Evolutionary conservation across 768 basidiomycete species (phyloP).

Genomic region (Collybiopsis luxurians): DNA sequence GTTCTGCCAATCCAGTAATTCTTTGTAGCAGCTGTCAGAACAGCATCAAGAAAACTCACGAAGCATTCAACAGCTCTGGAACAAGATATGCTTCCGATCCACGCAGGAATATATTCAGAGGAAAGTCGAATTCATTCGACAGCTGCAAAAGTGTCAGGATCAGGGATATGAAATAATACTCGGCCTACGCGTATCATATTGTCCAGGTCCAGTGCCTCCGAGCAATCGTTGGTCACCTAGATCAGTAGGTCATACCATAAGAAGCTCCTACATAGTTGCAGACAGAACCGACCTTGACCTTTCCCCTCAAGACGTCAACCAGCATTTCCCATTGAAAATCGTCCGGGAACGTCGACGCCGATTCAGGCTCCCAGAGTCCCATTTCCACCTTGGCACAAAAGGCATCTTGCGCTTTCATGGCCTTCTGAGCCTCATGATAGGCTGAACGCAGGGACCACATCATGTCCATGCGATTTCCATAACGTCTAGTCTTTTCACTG

Average conservation of each 20-base stretch:
- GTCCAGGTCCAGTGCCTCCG: constrained; percentile 68
- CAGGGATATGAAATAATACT: background rate
- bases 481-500: constrained; percentile 43
- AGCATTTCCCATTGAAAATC: constrained; percentile 72
- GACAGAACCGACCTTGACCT: constrained; percentile 62
- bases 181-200: constrained; percentile 60
- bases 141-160: constrained; percentile 41
- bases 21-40: background rate
- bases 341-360: constrained; percentile 57
- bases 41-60: constrained; percentile 37
- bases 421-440: constrained; percentile 68
- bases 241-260: background rate
- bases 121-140: constrained; percentile 88
- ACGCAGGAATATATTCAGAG: constrained; percentile 79
- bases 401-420: constrained; percentile 67
- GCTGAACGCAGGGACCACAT: constrained; percentile 80
- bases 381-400: constrained; percentile 65
- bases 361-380: constrained; percentile 36
- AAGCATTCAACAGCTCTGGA: constrained; percentile 73
- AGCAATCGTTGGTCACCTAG: constrained; percentile 65
- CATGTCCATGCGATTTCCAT: constrained; percentile 72
- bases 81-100: constrained; percentile 92
- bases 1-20: constrained; percentile 22
- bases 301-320: constrained; percentile 81
- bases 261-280: background rate